A percentile compares a stretch with the other conserved stretches of the same genome.
Evolutionary conservation across 345 rosid species (phyloP).

Genomic region (Diplotaxis tenuifolia): DNA sequence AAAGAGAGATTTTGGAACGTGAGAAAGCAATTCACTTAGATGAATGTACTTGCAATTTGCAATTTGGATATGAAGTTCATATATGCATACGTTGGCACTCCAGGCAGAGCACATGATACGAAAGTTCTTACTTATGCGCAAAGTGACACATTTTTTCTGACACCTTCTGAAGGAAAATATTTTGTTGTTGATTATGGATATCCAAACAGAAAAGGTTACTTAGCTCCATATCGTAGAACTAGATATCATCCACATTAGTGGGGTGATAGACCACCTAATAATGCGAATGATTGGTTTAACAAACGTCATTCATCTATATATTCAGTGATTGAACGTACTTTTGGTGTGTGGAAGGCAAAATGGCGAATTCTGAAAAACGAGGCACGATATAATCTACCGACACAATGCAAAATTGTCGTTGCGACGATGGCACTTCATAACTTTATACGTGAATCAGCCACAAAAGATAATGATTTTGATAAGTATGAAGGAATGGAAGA

Average conservation of each 20-base stretch:
- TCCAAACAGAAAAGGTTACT: too few relatives aligned
- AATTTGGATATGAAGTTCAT: conserved; percentile 7
- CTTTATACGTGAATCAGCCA: background rate
- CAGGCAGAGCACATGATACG: background rate
- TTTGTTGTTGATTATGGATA: conserved; percentile 7
- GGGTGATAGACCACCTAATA: too few relatives aligned
- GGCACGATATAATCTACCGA: background rate
- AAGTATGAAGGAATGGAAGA: background rate
- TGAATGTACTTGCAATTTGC: conserved; percentile 6
- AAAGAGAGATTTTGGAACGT: conserved; percentile 1
- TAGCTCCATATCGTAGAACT: too few relatives aligned
- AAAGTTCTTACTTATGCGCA: conserved; percentile 1
- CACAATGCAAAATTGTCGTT: background rate
- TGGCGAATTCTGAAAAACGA: conserved; percentile 8
- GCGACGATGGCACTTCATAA: background rate
- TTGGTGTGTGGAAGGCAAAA: too few relatives aligned
- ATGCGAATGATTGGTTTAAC: background rate
- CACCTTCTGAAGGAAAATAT: background rate
- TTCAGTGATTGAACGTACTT: background rate
- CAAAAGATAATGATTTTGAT: too few relatives aligned
- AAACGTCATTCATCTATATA: background rate
- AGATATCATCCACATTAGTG: too few relatives aligned
- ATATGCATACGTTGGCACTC: background rate
- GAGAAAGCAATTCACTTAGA: too few relatives aligned
- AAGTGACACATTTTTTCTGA: background rate